Percentiles rank a stretch among this genome's conserved stretches.
Evolutionary conservation across 257 asterid species (phyloP).

Genomic region (Fraxinus americana): DNA sequence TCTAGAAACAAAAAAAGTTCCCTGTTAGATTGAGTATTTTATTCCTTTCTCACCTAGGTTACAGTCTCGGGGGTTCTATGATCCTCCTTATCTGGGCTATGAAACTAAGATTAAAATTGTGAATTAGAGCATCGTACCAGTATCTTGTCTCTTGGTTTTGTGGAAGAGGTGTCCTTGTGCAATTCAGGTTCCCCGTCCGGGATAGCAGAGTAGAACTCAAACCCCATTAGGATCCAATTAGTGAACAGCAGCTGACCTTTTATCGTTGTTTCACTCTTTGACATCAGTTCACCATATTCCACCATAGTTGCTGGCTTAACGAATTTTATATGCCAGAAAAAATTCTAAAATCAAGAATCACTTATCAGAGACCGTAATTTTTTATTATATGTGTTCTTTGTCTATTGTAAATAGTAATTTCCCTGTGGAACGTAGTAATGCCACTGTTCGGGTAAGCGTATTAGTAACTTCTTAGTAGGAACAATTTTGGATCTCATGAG

Average conservation of each 20-base stretch:
- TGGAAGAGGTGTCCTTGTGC: not conserved
- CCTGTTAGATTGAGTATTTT: not conserved
- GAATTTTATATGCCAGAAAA: not conserved
- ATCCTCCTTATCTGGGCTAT: not conserved
- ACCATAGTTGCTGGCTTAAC: not conserved
- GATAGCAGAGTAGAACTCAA: not conserved
- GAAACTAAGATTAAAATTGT: not conserved
- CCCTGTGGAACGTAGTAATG: not conserved
- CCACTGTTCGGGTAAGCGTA: no score
- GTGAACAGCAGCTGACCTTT: not conserved
- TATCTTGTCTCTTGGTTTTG: not conserved
- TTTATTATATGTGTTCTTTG: not conserved
- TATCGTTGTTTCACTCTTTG: not conserved
- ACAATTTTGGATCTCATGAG: no score
- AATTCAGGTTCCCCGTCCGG: not conserved
- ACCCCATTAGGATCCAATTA: not conserved
- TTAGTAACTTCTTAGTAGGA: no score
- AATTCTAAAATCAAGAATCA: not conserved
- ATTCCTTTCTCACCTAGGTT: not conserved
- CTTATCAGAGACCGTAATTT: not conserved
- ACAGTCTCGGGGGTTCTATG: not conserved
- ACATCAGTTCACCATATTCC: not conserved
- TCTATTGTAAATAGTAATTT: not conserved
- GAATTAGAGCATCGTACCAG: not conserved
- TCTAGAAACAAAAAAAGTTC: not conserved